A percentile compares a stretch with the other conserved stretches of the same genome.
Conservation (phyloP, 441 rosid genomes). For the Croton setiger region DNA sequence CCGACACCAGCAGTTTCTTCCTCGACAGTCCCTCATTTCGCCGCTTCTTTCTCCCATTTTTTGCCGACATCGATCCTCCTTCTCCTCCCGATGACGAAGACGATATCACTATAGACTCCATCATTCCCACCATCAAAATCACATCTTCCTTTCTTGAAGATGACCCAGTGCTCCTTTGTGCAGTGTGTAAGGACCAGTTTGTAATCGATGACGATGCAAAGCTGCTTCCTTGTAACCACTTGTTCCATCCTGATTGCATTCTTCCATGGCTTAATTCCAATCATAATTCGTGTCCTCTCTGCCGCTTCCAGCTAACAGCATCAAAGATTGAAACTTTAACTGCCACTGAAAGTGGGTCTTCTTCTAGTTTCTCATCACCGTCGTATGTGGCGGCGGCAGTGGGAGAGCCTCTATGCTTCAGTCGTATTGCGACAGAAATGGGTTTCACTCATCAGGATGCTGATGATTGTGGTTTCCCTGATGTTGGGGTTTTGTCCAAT, state of each 20-base stretch:
- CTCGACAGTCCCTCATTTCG: constrained; percentile 44
- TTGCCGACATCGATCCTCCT: constrained; percentile 14
- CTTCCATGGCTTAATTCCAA: constrained; percentile 49
- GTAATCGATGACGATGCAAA: constrained; percentile 37
- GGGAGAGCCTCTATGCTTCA: not conserved
- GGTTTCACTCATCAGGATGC: not conserved
- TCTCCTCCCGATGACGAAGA: too few species aligned
- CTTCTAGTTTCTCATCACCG: constrained; percentile 3
- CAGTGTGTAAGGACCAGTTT: constrained; percentile 56
- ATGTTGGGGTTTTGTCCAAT: constrained; percentile 20
- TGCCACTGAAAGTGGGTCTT: not conserved
- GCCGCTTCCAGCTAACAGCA: constrained; percentile 44
- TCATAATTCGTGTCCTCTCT: constrained; percentile 60
- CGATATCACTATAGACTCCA: constrained; percentile 2
- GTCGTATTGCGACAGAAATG: not conserved
- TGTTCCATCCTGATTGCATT: constrained; percentile 61
- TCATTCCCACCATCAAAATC: constrained; percentile 25
- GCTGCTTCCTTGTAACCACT: constrained; percentile 53
- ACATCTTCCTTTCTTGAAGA: constrained; percentile 23
- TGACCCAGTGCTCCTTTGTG: constrained; percentile 37
- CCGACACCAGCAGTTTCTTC: constrained; percentile 36
- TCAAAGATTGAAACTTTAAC: not conserved
- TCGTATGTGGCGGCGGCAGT: not conserved
- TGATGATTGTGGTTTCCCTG: constrained; percentile 13
- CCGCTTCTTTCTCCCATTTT: constrained; percentile 35